Base-by-base conservation (phyloP, 2,329 filamentous ascomycete species). In the Ceratocystis cacaofunesta region DNA sequence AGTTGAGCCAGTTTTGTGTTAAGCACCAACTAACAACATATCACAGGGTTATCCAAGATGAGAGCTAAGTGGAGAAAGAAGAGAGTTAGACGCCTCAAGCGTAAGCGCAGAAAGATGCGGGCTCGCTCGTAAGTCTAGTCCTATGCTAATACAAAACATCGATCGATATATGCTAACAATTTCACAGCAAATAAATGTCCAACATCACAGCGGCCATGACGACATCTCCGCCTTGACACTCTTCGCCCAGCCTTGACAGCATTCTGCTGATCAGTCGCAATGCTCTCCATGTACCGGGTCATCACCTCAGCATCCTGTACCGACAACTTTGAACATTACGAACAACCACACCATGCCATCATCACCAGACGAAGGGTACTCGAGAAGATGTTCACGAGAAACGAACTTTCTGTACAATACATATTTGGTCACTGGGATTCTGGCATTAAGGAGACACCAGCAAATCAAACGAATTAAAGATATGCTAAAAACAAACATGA, bases 41-140 rank as follows among this genome's bases (percentile, higher is more conserved):
- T 65, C 64, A 63, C 69, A 73, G 72, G 70, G 70, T 71, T 72
- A 77, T 79, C 80, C 81, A 85, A 80, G 80, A 85, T 86, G 84
- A 83, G 92, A 94, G 92, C 91, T 78, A 97, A 97, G 85, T 97
- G 94, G 94, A 94, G 92, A 85, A 99, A 99, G 89, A 99, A 99
- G 92, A 86, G 94, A 79, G 92, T 96, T 82, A 86, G 94, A 76
- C 88, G 94, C 81, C 90, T 99, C 80, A 97, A 97, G 89, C 88
- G 92, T 78, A 99, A 99, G 92, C 91, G 94, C 84, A 95, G 94
- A 91, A 99, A 99, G 92, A 96, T 94, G 82, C 87, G 94, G 79
- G 94, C 92, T 75, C 83, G 94, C 83, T 92, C 87, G 94, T 97
- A 85, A 85, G 91, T 82, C 36, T 22, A n/a, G 17, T 19, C 66